Evolutionary conservation across 192 early-diverging fungal species (phyloP).

Genomic region (Backusella macrospora): DNA sequence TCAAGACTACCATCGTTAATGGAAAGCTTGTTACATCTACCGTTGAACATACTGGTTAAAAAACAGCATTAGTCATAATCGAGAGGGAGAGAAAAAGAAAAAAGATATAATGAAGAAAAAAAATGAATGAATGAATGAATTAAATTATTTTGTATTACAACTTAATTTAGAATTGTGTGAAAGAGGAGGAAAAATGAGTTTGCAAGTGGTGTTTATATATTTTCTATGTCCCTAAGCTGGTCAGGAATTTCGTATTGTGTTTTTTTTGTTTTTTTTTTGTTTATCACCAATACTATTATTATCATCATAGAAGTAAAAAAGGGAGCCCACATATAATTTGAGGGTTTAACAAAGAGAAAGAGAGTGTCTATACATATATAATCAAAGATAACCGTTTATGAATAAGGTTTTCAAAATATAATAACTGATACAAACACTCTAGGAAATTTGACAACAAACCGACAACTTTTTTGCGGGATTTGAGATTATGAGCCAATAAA

Average conservation of each 20-base stretch:
- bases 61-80: not conserved
- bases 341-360: too few species aligned
- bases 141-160: not conserved
- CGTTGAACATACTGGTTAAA: conserved; percentile 74
- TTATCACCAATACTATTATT: not conserved
- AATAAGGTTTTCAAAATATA: not conserved
- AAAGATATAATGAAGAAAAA: not conserved
- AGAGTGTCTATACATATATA: not conserved
- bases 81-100: not conserved
- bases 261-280: not conserved
- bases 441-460: too few species aligned
- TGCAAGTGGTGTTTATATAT: too few species aligned
- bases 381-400: not conserved
- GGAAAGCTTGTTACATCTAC: conserved; percentile 81
- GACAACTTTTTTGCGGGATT: too few species aligned
- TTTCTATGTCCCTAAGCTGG: too few species aligned
- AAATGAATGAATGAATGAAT: not conserved
- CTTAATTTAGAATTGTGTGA: not conserved
- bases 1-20: conserved; percentile 83
- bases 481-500: too few species aligned
- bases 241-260: not conserved
- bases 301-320: not conserved
- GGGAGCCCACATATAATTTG: too few species aligned
- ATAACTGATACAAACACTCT: not conserved
- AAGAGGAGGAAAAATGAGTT: not conserved